phyloP scores from a whole-genome alignment of 75 land plant genomes.

The Cupressus sempervirens region DNA sequence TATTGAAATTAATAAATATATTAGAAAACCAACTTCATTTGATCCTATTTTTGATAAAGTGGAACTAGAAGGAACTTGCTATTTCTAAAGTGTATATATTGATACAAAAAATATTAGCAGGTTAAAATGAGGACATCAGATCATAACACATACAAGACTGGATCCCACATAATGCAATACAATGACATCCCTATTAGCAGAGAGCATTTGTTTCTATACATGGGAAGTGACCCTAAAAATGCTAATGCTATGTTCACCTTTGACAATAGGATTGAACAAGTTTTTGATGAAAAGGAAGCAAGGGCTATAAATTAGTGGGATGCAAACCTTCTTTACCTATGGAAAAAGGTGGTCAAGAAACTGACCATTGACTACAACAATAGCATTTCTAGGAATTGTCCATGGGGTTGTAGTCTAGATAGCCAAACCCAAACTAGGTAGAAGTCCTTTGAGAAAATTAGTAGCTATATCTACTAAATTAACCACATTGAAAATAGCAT shows the following conservation, averaged over 20 bases:
- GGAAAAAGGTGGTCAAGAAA: conserved; percentile 92
- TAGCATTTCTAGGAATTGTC: too few species aligned
- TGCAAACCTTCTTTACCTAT: conserved; percentile 77
- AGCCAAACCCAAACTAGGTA: too few species aligned
- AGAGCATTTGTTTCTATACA: conserved; percentile 50
- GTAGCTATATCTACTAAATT: too few species aligned
- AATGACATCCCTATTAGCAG: conserved; percentile 44
- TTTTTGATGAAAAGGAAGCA: background rate
- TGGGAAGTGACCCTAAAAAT: conserved; percentile 80
- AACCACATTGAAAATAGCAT: too few species aligned
- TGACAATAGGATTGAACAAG: conserved; percentile 33
- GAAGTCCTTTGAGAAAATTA: too few species aligned
- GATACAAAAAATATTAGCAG: conserved; percentile 25
- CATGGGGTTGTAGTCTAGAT: too few species aligned
- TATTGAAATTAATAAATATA: background rate
- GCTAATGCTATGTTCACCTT: conserved; percentile 42
- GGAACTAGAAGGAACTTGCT: background rate
- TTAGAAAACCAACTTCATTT: background rate
- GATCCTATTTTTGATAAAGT: background rate
- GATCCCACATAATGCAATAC: conserved; percentile 91
- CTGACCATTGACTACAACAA: too few species aligned
- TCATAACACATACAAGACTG: conserved; percentile 45
- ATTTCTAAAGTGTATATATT: background rate
- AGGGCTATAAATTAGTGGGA: conserved; percentile 67
- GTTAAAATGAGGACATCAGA: conserved; percentile 65